phyloP scores from a whole-genome alignment of 2,329 filamentous ascomycete species.

The Elsinoe necatrix region DNA sequence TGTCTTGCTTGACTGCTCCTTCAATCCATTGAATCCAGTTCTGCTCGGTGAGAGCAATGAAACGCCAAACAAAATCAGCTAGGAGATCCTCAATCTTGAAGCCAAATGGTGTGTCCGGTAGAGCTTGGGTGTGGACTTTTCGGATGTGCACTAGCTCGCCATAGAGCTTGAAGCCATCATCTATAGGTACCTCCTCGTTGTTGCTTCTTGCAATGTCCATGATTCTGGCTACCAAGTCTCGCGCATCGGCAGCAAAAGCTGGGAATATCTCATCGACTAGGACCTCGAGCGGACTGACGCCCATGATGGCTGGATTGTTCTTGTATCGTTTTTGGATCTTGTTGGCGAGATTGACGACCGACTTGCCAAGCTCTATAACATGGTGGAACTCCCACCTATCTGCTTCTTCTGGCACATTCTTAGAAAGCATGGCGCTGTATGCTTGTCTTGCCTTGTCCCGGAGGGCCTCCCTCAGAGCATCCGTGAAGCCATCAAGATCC shows the following conservation, averaged over 20 bases:
- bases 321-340: slow-evolving; percentile 88
- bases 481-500: slow-evolving; percentile 62
- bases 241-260: slow-evolving; percentile 80
- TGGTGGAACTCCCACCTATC: slow-evolving; percentile 86
- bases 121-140: slow-evolving; percentile 64
- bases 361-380: slow-evolving; percentile 79
- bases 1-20: slow-evolving; percentile 81
- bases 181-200: slow-evolving; percentile 68
- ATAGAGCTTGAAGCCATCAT: slow-evolving; percentile 93
- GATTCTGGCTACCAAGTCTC: slow-evolving; percentile 75
- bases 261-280: slow-evolving; percentile 79
- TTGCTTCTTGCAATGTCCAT: slow-evolving; percentile 61
- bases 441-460: slow-evolving; percentile 65
- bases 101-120: slow-evolving; percentile 66
- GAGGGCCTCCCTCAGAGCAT: slow-evolving; percentile 64
- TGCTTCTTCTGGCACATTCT: slow-evolving; percentile 69
- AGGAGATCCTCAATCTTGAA: slow-evolving; percentile 82
- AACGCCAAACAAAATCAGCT: slow-evolving; percentile 91
- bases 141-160: slow-evolving; percentile 79
- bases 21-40: slow-evolving; percentile 80
- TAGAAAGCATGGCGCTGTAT: slow-evolving; percentile 70
- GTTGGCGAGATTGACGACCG: slow-evolving; percentile 74
- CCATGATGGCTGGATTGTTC: slow-evolving; percentile 81
- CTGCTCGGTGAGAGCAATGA: slow-evolving; percentile 73
- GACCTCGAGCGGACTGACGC: slow-evolving; percentile 58